A percentile compares a stretch with the other conserved stretches of the same genome.
Conservation (phyloP, 2,329 filamentous ascomycete genomes). For the Phaeoacremonium minimum region DNA sequence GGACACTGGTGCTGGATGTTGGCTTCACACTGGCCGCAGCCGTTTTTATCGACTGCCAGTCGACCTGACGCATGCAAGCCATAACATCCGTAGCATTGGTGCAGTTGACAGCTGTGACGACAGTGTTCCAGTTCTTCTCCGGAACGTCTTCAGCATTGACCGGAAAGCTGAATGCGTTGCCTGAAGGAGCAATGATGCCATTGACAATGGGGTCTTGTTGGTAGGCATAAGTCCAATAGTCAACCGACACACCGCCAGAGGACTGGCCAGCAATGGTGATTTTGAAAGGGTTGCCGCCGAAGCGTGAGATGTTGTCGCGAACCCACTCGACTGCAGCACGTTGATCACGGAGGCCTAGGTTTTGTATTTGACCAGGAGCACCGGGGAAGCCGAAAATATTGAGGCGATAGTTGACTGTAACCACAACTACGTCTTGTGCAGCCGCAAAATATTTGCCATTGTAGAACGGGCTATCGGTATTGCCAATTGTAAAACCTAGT, state of each 20-base stretch:
- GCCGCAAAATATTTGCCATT: slow-evolving; percentile 2
- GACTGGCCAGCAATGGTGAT: slow-evolving; percentile 41
- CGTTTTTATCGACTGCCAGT: too few species aligned
- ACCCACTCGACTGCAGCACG: slow-evolving; percentile 45
- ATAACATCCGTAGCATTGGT: too few species aligned
- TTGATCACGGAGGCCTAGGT: slow-evolving; percentile 45
- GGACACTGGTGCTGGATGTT: too few species aligned
- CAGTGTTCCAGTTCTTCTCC: too few species aligned
- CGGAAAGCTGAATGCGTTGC: slow-evolving; percentile 39
- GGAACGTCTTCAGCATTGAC: too few species aligned
- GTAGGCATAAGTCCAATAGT: slow-evolving; percentile 47
- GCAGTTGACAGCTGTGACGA: too few species aligned
- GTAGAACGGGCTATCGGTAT: slow-evolving; percentile 4
- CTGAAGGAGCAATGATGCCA: slow-evolving; percentile 41
- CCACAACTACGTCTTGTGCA: slow-evolving; percentile 4
- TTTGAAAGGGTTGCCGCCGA: slow-evolving; percentile 35
- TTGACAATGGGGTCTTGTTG: slow-evolving; percentile 40
- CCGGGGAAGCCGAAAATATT: slow-evolving; percentile 37
- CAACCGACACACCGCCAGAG: slow-evolving; percentile 34
- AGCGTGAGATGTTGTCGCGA: slow-evolving; percentile 35
- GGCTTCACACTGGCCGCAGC: too few species aligned
- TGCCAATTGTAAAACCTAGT: slow-evolving; percentile 4
- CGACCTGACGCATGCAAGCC: too few species aligned
- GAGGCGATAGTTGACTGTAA: slow-evolving; percentile 32
- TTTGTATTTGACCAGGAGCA: slow-evolving; percentile 22